These are phyloP conservation scores for Alternaria atra DNA, from an alignment of 2,329 filamentous ascomycete species.

Conservation along the genomic window DNA sequence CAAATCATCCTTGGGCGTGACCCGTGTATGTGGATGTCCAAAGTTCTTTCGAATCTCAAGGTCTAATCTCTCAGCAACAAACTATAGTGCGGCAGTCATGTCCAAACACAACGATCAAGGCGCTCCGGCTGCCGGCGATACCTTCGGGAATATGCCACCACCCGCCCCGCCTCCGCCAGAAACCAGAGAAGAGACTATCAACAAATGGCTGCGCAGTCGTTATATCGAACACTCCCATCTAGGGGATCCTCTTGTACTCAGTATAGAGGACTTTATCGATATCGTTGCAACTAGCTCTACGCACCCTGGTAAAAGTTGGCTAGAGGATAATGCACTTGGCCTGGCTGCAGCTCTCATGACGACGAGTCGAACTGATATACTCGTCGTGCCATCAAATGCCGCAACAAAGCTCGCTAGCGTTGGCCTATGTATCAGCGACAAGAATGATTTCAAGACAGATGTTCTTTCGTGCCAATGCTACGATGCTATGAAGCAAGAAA, in stretches of 20 bases:
- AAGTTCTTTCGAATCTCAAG: too few species aligned
- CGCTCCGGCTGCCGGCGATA: too few species aligned
- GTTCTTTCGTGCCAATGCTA: not conserved
- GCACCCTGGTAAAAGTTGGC: not conserved
- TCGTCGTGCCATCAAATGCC: not conserved
- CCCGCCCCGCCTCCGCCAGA: too few species aligned
- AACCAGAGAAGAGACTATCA: too few species aligned
- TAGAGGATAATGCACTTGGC: not conserved
- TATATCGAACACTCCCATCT: not conserved
- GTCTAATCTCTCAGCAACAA: too few species aligned
- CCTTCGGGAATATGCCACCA: too few species aligned
- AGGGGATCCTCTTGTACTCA: not conserved
- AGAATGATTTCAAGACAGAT: not conserved
- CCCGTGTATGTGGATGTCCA: too few species aligned
- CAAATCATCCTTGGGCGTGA: not conserved
- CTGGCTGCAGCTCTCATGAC: not conserved
- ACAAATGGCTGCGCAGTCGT: too few species aligned
- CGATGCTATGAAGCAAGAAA: not conserved
- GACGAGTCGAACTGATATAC: not conserved
- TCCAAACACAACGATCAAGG: too few species aligned
- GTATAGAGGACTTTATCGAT: not conserved
- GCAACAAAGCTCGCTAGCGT: not conserved
- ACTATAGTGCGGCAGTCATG: too few species aligned
- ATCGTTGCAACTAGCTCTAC: not conserved
- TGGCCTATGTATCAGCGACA: not conserved